These are phyloP conservation scores for Entomortierella lignicola DNA, from an alignment of 192 early-diverging fungal genomes.

Conservation along the genomic window DNA sequence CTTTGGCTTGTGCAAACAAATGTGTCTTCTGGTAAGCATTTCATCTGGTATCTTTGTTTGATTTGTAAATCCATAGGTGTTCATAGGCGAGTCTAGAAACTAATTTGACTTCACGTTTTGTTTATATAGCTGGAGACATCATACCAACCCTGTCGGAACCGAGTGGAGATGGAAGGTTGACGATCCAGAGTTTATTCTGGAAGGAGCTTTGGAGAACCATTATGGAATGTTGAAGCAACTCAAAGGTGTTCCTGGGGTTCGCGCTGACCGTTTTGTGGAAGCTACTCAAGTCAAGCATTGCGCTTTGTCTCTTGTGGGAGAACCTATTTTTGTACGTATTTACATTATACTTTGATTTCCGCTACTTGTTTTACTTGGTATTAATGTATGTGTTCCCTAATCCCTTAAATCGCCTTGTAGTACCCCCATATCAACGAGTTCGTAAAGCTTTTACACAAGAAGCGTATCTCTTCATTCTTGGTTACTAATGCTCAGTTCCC, in stretches of 20 bases:
- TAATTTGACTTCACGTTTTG: background rate
- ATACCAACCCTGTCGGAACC: constrained; percentile 80
- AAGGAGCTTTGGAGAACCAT: constrained; percentile 76
- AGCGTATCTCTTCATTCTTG: constrained; percentile 76
- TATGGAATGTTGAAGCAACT: constrained; percentile 81
- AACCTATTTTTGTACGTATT: constrained; percentile 63
- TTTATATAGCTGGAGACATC: constrained; percentile 71
- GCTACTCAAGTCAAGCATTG: constrained; percentile 73
- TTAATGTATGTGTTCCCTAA: too few relatives aligned
- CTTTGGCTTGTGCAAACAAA: constrained; percentile 82
- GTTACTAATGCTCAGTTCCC: constrained; percentile 85
- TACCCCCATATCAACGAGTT: constrained; percentile 85
- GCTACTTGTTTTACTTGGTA: too few relatives aligned
- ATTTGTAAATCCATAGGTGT: background rate
- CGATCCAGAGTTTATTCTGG: constrained; percentile 71
- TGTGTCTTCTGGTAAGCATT: constrained; percentile 66
- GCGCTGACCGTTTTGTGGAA: constrained; percentile 78
- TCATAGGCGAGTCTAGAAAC: background rate
- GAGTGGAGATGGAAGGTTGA: constrained; percentile 82
- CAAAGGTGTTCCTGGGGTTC: constrained; percentile 81
- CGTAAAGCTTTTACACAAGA: constrained; percentile 72
- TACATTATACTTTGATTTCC: background rate
- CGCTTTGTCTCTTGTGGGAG: constrained; percentile 78
- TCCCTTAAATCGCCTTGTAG: too few relatives aligned
- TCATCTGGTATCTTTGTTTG: background rate